Base-by-base conservation (phyloP, 2,329 filamentous ascomycete species). In the Botryosphaeria dothidea region DNA sequence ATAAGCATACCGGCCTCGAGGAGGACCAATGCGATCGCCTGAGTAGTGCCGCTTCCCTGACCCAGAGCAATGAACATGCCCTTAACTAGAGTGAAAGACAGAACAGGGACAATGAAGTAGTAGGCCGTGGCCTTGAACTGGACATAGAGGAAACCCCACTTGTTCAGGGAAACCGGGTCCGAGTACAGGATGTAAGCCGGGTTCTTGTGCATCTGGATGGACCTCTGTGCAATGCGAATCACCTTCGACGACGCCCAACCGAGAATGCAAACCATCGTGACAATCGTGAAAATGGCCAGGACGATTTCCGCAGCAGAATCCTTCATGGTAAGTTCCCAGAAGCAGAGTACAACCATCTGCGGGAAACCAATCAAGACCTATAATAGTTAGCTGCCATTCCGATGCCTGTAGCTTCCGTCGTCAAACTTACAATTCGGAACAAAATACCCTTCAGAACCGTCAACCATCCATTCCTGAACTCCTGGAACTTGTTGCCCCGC, bases 61-160 rank as follows among this genome's bases (percentile, higher is more conserved):
- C 86, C 88, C 65, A 97, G 88, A 62, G 90, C 92, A 70, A 98
- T 88, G 74, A 98, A 95, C 82, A 96, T 89, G 67, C 89, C 87
- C 84, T 97, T 97, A 78, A 96, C 72, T n/a, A 97, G 75, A 41
- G 90, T 88, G 78, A 97, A 96, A 62, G 81, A 79, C 65, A 98
- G 83, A 62, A 90, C 81, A 0, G 92, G 92, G 38, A 96, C 86
- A 71, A 97, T 92, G 78, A 94, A 97, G 83, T 96, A 97, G 85
- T 97, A 97, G 43, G 93, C 92, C 2, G 93, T 94, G 43, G 94
- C 94, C 73, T 94, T 91, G 85, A 96, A 97, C 78, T 97, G 93
- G 45, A 98, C 92, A 75, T 98, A 98, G 69, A 98, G 86, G 83
- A 97, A 97, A 23, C 94, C 94, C 94, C 93, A 97, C 81, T 97